phyloP scores from a whole-genome alignment of 257 asterid species.

The Paraleonurus japonicus region DNA sequence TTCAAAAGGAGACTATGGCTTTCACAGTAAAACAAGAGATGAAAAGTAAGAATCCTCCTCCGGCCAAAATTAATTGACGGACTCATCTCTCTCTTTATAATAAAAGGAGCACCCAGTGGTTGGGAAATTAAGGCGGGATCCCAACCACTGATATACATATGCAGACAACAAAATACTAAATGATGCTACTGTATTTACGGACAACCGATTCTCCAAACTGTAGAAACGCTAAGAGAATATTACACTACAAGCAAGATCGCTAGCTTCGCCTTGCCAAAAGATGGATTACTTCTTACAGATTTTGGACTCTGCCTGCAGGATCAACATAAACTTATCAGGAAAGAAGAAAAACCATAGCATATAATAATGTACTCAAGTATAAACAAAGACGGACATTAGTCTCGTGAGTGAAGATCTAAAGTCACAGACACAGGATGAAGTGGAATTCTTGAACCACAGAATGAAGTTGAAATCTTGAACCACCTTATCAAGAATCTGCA shows the following conservation, averaged over 20 bases:
- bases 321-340: neutral
- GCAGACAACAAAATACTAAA: neutral
- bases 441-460: no score
- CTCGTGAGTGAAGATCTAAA: neutral
- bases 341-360: neutral
- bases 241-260: conserved; percentile 17
- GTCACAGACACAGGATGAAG: neutral
- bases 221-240: conserved; percentile 14
- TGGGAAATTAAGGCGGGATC: neutral
- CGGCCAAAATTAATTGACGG: neutral
- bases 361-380: neutral
- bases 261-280: neutral
- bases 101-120: neutral
- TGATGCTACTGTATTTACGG: conserved; percentile 10
- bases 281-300: conserved; percentile 38
- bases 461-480: neutral
- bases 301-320: conserved; percentile 42
- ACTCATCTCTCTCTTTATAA: neutral
- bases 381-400: neutral
- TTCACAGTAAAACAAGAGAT: neutral
- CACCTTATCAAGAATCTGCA: neutral
- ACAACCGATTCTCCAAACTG: conserved; percentile 25
- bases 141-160: neutral
- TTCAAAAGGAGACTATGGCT: neutral
- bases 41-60: neutral